Evolutionary conservation across 345 rosid species (phyloP).

Genomic region (Rhodomyrtus tomentosa): DNA sequence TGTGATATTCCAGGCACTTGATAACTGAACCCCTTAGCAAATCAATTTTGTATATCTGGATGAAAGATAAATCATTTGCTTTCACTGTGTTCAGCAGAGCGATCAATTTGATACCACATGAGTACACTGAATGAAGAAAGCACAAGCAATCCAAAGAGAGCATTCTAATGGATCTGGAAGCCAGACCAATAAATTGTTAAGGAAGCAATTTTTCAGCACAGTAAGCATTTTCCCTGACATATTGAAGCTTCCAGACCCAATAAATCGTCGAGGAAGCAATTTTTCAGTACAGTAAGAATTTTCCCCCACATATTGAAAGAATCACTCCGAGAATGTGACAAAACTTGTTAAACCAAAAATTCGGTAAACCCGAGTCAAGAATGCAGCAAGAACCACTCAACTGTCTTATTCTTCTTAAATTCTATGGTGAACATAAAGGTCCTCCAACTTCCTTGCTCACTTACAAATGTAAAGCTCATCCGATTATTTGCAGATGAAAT

Average conservation of each 20-base stretch:
- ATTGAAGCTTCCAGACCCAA: background rate
- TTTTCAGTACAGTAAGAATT: background rate
- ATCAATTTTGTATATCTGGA: background rate
- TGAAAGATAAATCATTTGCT: background rate
- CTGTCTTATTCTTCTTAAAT: background rate
- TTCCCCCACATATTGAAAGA: background rate
- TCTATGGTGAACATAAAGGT: background rate
- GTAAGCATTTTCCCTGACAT: too few species aligned
- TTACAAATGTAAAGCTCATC: background rate
- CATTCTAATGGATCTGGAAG: background rate
- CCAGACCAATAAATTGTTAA: background rate
- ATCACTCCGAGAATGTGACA: background rate
- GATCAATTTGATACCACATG: background rate
- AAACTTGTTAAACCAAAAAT: background rate
- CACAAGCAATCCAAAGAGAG: background rate
- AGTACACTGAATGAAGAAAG: background rate
- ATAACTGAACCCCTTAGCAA: background rate
- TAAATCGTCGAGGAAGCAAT: background rate
- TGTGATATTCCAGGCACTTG: background rate
- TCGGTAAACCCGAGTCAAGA: background rate
- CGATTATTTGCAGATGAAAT: background rate
- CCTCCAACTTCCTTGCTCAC: background rate
- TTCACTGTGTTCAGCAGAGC: background rate
- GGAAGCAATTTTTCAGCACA: background rate
- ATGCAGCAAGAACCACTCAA: background rate